phyloP scores from a whole-genome alignment of 1,284 basidiomycete genomes.

The Cutaneotrichosporon sp. region DNA sequence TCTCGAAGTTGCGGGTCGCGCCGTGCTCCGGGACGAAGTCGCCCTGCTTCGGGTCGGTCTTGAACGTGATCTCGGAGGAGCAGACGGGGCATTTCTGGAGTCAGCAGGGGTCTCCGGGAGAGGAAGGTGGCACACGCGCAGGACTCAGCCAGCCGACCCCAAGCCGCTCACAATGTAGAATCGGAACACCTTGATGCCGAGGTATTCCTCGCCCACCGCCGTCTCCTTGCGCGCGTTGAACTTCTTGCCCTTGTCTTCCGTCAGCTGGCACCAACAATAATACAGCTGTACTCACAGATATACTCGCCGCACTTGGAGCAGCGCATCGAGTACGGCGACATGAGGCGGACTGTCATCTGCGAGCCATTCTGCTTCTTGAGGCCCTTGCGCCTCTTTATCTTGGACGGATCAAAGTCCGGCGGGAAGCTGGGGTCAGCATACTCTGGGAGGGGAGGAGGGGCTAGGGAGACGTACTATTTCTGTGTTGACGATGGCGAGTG shows the following conservation, averaged over 20 bases:
- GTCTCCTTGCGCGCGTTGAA: conserved; percentile 99
- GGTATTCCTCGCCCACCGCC: conserved; percentile 94
- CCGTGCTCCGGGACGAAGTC: conserved; percentile 92
- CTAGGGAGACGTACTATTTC: conserved; percentile 13
- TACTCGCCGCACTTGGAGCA: conserved; percentile 97
- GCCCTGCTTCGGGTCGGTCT: conserved; percentile 98
- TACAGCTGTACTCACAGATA: conserved; percentile 65
- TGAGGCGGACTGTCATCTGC: conserved; percentile 95
- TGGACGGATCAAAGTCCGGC: conserved; percentile 92
- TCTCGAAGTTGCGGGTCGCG: conserved; percentile 89
- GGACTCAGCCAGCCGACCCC: background rate
- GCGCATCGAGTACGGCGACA: conserved; percentile 99
- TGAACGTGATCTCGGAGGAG: conserved; percentile 98
- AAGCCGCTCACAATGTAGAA: conserved; percentile 51
- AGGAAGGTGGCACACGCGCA: too few relatives aligned
- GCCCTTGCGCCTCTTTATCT: conserved; percentile 79
- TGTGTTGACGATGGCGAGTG: background rate
- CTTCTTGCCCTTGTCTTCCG: conserved; percentile 81
- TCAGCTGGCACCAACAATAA: background rate
- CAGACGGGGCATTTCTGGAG: conserved; percentile 73
- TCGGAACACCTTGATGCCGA: conserved; percentile 79
- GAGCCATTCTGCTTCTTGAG: conserved; percentile 69
- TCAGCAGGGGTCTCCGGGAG: conserved; percentile 25
- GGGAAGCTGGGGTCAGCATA: conserved; percentile 51
- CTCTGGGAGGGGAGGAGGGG: too few relatives aligned